Evolutionary conservation across 345 rosid species (phyloP).

Genomic region (Brassica rapa): DNA sequence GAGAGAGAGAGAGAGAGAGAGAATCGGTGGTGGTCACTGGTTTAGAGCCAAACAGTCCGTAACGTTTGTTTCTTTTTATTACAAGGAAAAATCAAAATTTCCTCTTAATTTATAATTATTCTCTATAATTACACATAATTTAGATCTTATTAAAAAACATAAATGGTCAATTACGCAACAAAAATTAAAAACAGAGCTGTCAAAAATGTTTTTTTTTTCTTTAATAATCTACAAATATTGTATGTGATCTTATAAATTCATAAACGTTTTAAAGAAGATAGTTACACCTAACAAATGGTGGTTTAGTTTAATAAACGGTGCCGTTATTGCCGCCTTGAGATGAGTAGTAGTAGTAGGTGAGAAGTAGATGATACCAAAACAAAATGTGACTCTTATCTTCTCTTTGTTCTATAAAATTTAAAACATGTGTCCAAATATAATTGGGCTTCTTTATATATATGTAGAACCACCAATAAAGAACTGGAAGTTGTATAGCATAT

Average conservation of each 20-base stretch:
- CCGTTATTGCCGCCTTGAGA: neutral
- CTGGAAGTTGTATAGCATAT: neutral
- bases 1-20: constrained; percentile 1
- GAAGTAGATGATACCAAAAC: neutral
- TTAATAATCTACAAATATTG: neutral
- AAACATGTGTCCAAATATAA: neutral
- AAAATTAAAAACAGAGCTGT: neutral
- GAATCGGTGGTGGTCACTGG: constrained; percentile 8
- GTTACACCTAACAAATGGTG: neutral
- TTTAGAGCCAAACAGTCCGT: neutral
- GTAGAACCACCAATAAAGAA: neutral
- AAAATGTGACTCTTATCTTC: neutral
- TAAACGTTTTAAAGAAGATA: neutral
- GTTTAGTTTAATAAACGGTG: neutral
- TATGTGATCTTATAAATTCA: neutral
- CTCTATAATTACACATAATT: neutral
- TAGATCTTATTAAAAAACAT: neutral
- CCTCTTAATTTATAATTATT: constrained; percentile 8
- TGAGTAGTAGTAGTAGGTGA: constrained; percentile 5
- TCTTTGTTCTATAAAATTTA: neutral
- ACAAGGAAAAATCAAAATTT: neutral
- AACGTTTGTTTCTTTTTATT: neutral
- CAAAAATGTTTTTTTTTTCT: neutral
- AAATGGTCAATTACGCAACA: constrained; percentile 28
- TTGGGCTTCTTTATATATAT: neutral